Percentiles rank a stretch among this genome's conserved stretches.
Conservation (phyloP, 2,329 filamentous ascomycete species). For the Claviceps africana region DNA sequence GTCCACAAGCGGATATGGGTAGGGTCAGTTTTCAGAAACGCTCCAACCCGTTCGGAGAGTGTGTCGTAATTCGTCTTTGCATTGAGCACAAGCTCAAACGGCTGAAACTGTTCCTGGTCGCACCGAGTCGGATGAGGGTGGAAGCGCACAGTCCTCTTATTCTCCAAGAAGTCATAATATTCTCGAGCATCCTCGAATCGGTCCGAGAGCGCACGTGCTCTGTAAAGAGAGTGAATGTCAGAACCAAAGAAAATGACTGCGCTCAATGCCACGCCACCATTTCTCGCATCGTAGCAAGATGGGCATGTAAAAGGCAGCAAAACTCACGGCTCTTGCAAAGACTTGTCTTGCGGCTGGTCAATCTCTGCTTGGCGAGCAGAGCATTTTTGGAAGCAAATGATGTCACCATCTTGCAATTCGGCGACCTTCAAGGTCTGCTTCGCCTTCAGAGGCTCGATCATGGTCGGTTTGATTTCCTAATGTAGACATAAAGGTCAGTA, state of each 20-base stretch:
- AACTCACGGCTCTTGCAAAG: constrained; percentile 19
- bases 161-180: constrained; percentile 88
- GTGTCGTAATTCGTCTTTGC: constrained; percentile 84
- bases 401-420: constrained; percentile 93
- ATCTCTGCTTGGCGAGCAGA: constrained; percentile 31
- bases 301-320: not conserved
- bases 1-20: constrained; percentile 89
- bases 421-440: constrained; percentile 82
- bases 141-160: constrained; percentile 69
- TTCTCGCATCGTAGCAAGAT: too few relatives aligned
- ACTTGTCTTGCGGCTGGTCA: constrained; percentile 15
- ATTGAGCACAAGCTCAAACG: constrained; percentile 67
- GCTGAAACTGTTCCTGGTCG: constrained; percentile 43
- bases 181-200: constrained; percentile 58
- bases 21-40: constrained; percentile 59
- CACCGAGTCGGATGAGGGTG: constrained; percentile 48
- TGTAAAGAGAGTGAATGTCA: not conserved
- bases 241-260: not conserved
- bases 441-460: constrained; percentile 89
- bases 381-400: constrained; percentile 79
- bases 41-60: constrained; percentile 68
- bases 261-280: too few relatives aligned
- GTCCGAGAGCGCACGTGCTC: constrained; percentile 24
- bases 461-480: constrained; percentile 86
- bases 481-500: not conserved